phyloP scores from a whole-genome alignment of 441 rosid species.

The Pelargonium australe region DNA sequence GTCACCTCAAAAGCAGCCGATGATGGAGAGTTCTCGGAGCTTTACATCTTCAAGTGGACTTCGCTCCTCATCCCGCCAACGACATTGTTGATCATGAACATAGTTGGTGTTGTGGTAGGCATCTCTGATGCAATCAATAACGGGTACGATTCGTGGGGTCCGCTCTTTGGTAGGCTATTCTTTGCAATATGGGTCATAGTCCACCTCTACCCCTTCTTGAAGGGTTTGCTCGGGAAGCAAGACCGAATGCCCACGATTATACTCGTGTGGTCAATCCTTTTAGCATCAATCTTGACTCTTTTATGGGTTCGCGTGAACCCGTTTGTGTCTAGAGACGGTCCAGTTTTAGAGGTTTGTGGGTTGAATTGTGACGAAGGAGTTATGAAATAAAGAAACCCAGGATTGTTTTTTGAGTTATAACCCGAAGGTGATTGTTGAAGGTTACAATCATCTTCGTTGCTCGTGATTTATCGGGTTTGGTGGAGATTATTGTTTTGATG shows the following conservation, averaged over 20 bases:
- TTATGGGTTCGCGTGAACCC: constrained; percentile 90
- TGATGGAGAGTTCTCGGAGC: constrained; percentile 82
- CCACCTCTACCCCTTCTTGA: constrained; percentile 94
- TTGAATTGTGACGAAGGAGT: constrained; percentile 45
- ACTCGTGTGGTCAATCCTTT: constrained; percentile 81
- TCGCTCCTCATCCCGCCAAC: constrained; percentile 70
- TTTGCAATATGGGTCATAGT: constrained; percentile 88
- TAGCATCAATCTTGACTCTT: constrained; percentile 74
- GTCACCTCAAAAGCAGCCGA: constrained; percentile 96
- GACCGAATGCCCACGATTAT: constrained; percentile 78
- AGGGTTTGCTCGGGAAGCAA: constrained; percentile 79
- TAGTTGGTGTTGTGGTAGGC: constrained; percentile 75
- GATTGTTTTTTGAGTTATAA: constrained; percentile 18
- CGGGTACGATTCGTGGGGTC: constrained; percentile 96
- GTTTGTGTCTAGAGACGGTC: constrained; percentile 54
- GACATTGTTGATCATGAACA: constrained; percentile 69
- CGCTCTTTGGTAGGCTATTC: constrained; percentile 74
- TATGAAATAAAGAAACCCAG: too few relatives aligned
- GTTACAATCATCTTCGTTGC: too few relatives aligned
- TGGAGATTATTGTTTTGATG: too few relatives aligned
- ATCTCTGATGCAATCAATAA: constrained; percentile 81
- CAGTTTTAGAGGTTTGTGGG: constrained; percentile 70
- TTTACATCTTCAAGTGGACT: constrained; percentile 90
- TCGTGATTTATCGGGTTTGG: too few relatives aligned
- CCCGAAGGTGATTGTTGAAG: too few relatives aligned